Evolutionary conservation across 768 basidiomycete genomes (phyloP), one percentile per base, ranked within the genome.

Genomic region (Fomitopsis pulvina): DNA sequence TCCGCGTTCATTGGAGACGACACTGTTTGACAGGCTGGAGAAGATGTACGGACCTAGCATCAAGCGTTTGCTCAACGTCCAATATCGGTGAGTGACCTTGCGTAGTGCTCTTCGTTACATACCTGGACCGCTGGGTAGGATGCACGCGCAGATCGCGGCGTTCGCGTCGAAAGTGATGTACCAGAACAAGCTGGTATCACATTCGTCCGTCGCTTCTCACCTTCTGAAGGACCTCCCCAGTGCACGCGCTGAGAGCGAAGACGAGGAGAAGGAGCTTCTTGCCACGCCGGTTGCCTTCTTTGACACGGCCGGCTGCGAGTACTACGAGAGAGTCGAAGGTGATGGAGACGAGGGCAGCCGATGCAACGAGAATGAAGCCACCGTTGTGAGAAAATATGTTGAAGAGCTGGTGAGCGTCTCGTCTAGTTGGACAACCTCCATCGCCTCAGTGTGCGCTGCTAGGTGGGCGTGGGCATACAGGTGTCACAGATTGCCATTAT

Each of bases 341-440:
- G 84, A 85, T 49, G 72, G 75, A n/a, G 89, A 92, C 59, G 93
- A 95, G 59, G 93, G 92, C 0, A 94, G 91, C 55, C 77, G 85
- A 54, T 86, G 81, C 57, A 99, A 99, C 59, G 94, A 95, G 69
- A 98, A 99, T 60, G 96, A 99, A 60, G 92, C 85, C 0, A 81
- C 76, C 10, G 78, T 96, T 9, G 93, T 94, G 1, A 81, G 79
- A 60, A 77, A 75, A 50, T 94, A 92, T 85, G 82, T 91, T 0
- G 78, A 85, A 38, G 83, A 78, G 58, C 67, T 98, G 64, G 92
- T 93, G 53, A 52, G 79, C 4, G 0, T 40, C 25, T 20, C 16
- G 10, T n/a, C n/a, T n/a, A n/a, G 12, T 21, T 18, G 20, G 56
- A 41, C 27, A 40, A 16, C 11, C 8, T 22, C 2, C 40, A 47